A percentile compares a stretch with the other conserved stretches of the same genome.
Conservation (phyloP, 306 rosid species). For the Cajanus cajan region DNA sequence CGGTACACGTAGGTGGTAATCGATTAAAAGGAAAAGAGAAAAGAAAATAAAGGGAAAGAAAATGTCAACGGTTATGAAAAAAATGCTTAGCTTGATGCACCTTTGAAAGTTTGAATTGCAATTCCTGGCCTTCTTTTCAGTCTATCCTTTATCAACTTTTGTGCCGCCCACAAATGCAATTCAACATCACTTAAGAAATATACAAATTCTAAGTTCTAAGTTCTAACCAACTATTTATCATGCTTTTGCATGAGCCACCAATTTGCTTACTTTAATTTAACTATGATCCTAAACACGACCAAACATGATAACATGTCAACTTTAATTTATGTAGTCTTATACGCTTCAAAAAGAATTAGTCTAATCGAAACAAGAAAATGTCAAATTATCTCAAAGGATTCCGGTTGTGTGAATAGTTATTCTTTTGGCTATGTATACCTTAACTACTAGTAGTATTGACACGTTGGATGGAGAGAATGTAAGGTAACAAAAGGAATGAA, state of each 20-base stretch:
- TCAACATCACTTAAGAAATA: constrained; percentile 4
- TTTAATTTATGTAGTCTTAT: too few relatives aligned
- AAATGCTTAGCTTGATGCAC: constrained; percentile 51
- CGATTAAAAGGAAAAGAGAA: constrained; percentile 50
- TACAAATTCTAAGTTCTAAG: background rate
- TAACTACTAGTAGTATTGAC: too few relatives aligned
- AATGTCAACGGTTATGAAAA: constrained; percentile 78
- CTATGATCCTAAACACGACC: background rate
- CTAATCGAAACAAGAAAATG: too few relatives aligned
- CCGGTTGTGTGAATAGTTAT: background rate
- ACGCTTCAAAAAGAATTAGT: too few relatives aligned
- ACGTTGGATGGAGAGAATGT: constrained; percentile 17
- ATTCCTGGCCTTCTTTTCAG: constrained; percentile 50
- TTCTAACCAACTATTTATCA: background rate
- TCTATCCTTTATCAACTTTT: constrained; percentile 77
- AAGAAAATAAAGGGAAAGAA: constrained; percentile 27
- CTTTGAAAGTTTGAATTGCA: constrained; percentile 51
- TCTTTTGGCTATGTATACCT: background rate
- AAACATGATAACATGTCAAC: too few relatives aligned
- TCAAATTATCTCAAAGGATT: background rate
- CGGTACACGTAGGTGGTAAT: constrained; percentile 48
- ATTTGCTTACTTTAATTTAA: background rate
- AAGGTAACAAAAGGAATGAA: constrained; percentile 40
- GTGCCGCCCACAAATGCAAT: constrained; percentile 54
- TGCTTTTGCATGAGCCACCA: constrained; percentile 7